These are phyloP conservation scores for Udeniomyces megalosporus DNA, from an alignment of 768 basidiomycete species.

Conservation along the genomic window DNA sequence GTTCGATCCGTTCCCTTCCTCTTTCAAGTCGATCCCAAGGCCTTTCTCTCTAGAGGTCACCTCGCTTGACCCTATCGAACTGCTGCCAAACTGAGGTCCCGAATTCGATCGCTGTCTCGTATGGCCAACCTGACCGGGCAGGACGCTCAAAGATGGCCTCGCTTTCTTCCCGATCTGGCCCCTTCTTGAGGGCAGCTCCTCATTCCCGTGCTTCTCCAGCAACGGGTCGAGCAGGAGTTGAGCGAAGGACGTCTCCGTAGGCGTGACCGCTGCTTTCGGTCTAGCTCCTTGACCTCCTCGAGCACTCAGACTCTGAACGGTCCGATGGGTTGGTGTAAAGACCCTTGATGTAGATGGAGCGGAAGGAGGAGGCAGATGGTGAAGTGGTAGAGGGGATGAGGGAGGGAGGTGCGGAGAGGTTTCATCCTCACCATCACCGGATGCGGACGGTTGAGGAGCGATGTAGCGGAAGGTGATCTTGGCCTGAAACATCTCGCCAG, in stretches of 20 bases:
- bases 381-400: background rate
- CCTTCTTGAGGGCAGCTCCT: background rate
- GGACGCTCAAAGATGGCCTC: background rate
- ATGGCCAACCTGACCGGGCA: background rate
- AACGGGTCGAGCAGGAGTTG: background rate
- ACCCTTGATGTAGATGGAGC: background rate
- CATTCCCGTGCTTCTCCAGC: background rate
- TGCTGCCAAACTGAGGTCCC: background rate
- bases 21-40: too few relatives aligned
- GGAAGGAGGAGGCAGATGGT: background rate
- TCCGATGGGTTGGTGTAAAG: slow-evolving; percentile 5
- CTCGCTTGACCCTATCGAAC: background rate
- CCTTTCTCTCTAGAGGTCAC: background rate
- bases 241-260: background rate
- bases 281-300: background rate
- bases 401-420: background rate
- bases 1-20: background rate
- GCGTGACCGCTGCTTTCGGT: background rate
- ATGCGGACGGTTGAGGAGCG: background rate
- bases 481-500: slow-evolving; percentile 13
- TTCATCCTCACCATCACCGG: background rate
- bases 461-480: background rate
- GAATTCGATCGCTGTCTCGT: slow-evolving; percentile 1
- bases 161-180: slow-evolving; percentile 1
- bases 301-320: slow-evolving; percentile 7